Conservation (phyloP, 495 filamentous ascomycete species). For the Oidiodendron maius region DNA sequence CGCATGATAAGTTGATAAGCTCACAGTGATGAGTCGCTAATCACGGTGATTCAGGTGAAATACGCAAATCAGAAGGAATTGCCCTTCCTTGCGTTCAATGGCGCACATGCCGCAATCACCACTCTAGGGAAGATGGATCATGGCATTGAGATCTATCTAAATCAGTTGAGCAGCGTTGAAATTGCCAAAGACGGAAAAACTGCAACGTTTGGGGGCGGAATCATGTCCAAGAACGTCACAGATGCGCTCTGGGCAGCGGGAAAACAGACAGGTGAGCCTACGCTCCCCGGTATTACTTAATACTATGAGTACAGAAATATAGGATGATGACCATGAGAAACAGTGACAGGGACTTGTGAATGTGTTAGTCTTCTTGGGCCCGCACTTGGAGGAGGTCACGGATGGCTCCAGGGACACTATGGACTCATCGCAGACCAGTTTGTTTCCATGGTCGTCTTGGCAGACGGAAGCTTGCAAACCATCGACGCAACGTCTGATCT, state of each 20-base stretch:
- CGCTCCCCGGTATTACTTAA: background rate
- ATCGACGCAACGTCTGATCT: slow-evolving; percentile 33
- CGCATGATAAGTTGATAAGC: background rate
- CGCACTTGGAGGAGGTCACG: slow-evolving; percentile 52
- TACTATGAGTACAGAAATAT: background rate
- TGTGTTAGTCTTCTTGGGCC: slow-evolving; percentile 47
- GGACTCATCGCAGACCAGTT: slow-evolving; percentile 52
- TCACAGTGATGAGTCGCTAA: background rate
- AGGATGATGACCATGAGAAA: slow-evolving; percentile 18
- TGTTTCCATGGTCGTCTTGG: slow-evolving; percentile 42
- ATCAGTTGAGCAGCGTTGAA: background rate
- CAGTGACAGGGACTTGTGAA: slow-evolving; percentile 28
- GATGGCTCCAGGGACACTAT: slow-evolving; percentile 40
- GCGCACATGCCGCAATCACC: slow-evolving; percentile 26
- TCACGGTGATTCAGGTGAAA: background rate
- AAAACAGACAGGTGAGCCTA: background rate
- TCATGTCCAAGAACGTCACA: background rate
- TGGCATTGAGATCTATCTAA: slow-evolving; percentile 6
- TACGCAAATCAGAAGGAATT: slow-evolving; percentile 13
- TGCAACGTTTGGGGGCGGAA: background rate
- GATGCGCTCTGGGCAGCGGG: background rate
- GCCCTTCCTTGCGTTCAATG: slow-evolving; percentile 30
- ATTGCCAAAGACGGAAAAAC: background rate
- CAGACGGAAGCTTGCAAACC: slow-evolving; percentile 44
- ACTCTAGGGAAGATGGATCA: slow-evolving; percentile 6